Evolutionary conservation across 257 asterid genomes (phyloP), one percentile per base, ranked within the genome.

Genomic region (Haberlea rhodopensis): DNA sequence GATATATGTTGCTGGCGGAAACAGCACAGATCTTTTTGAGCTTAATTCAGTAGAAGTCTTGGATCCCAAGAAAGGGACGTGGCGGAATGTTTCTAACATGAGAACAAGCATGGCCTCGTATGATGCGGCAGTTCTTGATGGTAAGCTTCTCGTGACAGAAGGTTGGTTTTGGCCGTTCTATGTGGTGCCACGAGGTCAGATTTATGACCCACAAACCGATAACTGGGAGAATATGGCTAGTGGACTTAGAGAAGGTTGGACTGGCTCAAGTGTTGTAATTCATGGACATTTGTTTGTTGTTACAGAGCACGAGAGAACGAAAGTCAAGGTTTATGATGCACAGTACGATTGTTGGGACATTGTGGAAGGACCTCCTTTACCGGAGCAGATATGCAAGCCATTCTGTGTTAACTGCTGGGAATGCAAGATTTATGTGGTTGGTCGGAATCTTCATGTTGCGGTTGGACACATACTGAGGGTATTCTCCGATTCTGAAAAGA

Each of bases 81-180:
- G 99, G 99, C 70, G 60, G 3, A 78, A 91, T 1, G 74, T 92
- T 56, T 66, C 95, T 10, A 79, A 72, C 66, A 92, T 92, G 99
- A 84, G 81, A 43, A 79, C 88, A 0, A 80, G 78, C 60, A 92
- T 92, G 97, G 83, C 91, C 6, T 78, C 88, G 0, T 92, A 89
- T 8, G 99, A 92, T 55, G 54, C 97, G 0, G 99, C 96, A 0
- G 94, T 92, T n/a, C n/a, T n/a, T n/a, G n/a, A n/a, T 25, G 96
- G 99, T 58, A 92, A 89, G 84, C 91, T 92, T 71, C 82, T 87
- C 0, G 88, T 87, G 16, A 92, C 99, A 0, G 96, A 92, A 75
- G 99, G 99, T 27, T 92, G 99, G 97, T 89, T 89, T 79, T 92
- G 99, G 99, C 99, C 99, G 0, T 92, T 92, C 53, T 84, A 85